phyloP scores from a whole-genome alignment of 2,329 filamentous ascomycete species.

The Bipolaris cookei region DNA sequence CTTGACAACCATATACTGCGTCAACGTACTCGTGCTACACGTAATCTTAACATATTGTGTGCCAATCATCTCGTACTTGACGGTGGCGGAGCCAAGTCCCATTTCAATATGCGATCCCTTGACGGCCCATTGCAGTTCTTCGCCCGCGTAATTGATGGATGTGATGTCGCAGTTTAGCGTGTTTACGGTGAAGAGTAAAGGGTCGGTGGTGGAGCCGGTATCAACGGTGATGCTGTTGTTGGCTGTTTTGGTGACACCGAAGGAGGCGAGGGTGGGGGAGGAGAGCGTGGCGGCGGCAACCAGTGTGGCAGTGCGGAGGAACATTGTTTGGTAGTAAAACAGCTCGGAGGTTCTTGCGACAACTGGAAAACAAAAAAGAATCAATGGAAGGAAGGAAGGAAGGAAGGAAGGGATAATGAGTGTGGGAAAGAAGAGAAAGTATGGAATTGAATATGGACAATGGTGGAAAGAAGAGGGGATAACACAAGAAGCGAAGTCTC shows the following conservation, averaged over 20 bases:
- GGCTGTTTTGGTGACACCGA: slow-evolving; percentile 43
- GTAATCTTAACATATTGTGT: slow-evolving; percentile 65
- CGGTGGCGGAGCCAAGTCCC: slow-evolving; percentile 64
- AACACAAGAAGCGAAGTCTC: too few species aligned
- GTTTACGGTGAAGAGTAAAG: slow-evolving; percentile 45
- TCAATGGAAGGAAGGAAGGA: too few species aligned
- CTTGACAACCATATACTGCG: slow-evolving; percentile 68
- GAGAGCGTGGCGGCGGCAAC: slow-evolving; percentile 37
- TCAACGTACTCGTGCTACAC: slow-evolving; percentile 65
- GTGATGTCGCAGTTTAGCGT: slow-evolving; percentile 67
- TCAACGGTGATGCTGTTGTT: slow-evolving; percentile 43
- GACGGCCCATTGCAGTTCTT: slow-evolving; percentile 63
- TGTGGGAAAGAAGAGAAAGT: too few species aligned
- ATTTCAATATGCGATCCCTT: slow-evolving; percentile 64
- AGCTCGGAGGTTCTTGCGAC: too few species aligned
- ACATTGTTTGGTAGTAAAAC: slow-evolving; percentile 23
- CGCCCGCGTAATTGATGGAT: slow-evolving; percentile 65
- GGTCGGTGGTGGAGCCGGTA: slow-evolving; percentile 41
- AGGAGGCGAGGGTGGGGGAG: slow-evolving; percentile 41
- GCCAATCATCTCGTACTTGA: slow-evolving; percentile 52
- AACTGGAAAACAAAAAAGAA: neutral
- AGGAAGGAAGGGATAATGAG: too few species aligned
- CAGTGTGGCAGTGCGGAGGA: slow-evolving; percentile 33
- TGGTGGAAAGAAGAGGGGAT: too few species aligned
- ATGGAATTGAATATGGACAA: too few species aligned